A percentile compares a stretch with the other conserved stretches of the same genome.
These are phyloP conservation scores for Meyerozyma smithsonii DNA, from an alignment of 1,139 yeast species.

Conservation along the genomic window DNA sequence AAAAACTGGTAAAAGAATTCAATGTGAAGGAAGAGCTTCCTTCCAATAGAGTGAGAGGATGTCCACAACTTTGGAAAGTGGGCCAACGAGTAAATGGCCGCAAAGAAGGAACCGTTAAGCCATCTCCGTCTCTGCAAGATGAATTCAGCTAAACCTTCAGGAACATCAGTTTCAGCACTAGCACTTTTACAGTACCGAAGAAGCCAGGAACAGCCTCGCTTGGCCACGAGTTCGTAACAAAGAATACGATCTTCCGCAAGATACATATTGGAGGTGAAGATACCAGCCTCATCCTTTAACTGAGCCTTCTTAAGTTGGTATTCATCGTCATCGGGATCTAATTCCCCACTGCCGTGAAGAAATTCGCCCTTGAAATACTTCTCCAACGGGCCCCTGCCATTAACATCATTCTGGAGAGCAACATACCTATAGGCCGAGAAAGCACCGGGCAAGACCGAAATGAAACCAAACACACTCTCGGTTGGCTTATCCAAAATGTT, in stretches of 20 bases:
- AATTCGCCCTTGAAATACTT: constrained; percentile 48
- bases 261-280: constrained; percentile 48
- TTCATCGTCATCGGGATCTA: constrained; percentile 46
- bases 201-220: constrained; percentile 40
- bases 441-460: constrained; percentile 46
- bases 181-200: constrained; percentile 45
- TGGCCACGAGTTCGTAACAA: constrained; percentile 47
- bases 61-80: constrained; percentile 43
- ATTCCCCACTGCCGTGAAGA: constrained; percentile 41
- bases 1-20: constrained; percentile 42
- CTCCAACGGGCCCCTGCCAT: constrained; percentile 43
- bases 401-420: constrained; percentile 39
- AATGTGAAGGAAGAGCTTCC: constrained; percentile 40
- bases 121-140: constrained; percentile 48
- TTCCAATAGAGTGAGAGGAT: constrained; percentile 37
- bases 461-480: constrained; percentile 43
- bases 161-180: constrained; percentile 47
- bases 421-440: constrained; percentile 41
- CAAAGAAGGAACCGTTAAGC: constrained; percentile 48
- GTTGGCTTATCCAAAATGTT: constrained; percentile 45
- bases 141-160: constrained; percentile 43
- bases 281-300: constrained; percentile 44
- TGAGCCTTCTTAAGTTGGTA: constrained; percentile 35
- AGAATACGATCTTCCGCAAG: constrained; percentile 48
- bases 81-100: constrained; percentile 43